These are phyloP conservation scores for Oropetium thomaeum DNA, from an alignment of 176 grass and related monocot species.

Conservation along the genomic window DNA sequence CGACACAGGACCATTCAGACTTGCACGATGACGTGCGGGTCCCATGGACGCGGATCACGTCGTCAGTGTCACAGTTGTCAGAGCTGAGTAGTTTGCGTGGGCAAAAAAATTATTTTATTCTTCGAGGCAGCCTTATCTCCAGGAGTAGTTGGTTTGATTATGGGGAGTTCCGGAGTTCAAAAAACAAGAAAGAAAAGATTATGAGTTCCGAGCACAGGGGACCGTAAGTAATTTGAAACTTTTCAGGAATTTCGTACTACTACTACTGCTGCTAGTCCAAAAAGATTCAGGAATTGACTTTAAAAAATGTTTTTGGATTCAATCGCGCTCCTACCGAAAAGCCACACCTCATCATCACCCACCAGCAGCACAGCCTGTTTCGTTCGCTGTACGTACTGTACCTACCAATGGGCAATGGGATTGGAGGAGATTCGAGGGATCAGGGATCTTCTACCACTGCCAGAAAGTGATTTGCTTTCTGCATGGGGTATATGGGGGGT, in stretches of 20 bases:
- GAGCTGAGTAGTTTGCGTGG: background rate
- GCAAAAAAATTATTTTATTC: background rate
- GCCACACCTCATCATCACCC: background rate
- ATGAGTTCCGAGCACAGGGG: constrained; percentile 28
- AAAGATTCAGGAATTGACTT: background rate
- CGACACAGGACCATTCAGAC: background rate
- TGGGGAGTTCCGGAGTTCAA: no score
- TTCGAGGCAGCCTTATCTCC: background rate
- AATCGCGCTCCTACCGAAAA: background rate
- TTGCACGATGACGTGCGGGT: background rate
- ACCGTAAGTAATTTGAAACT: background rate
- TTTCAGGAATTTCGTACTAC: background rate
- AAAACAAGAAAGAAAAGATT: no score
- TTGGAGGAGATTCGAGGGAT: constrained; percentile 13
- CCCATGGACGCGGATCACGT: accelerated
- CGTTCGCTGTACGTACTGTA: no score
- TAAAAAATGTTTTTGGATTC: constrained; percentile 5
- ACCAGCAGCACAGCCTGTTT: no score
- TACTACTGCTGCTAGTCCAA: background rate
- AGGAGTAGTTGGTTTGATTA: constrained; percentile 9
- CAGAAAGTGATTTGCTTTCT: background rate
- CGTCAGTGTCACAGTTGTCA: background rate
- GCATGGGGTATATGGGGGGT: background rate
- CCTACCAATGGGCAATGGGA: background rate
- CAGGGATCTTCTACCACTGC: constrained; percentile 4